A percentile compares a stretch with the other conserved stretches of the same genome.
Evolutionary conservation across 2,329 filamentous ascomycete genomes (phyloP).

Genomic region (Trichoderma atroviride): DNA sequence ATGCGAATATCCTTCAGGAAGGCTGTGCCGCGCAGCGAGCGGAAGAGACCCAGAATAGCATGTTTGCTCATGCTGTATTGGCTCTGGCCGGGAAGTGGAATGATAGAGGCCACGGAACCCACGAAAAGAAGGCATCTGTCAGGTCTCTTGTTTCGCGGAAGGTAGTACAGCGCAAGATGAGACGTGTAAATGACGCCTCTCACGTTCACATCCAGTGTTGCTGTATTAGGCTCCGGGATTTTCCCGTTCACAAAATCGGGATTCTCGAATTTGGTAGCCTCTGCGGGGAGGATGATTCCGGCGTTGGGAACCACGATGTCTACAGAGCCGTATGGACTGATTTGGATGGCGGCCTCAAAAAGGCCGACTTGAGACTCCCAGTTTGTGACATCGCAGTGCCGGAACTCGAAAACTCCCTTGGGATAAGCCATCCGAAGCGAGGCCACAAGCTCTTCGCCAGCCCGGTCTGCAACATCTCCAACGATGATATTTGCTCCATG

Average conservation of each 20-base stretch:
- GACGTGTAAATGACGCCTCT: slow-evolving; percentile 66
- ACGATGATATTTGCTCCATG: slow-evolving; percentile 63
- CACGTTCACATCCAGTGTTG: slow-evolving; percentile 63
- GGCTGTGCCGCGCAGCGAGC: slow-evolving; percentile 56
- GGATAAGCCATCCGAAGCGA: slow-evolving; percentile 48
- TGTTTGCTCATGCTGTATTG: slow-evolving; percentile 68
- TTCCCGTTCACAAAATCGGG: slow-evolving; percentile 48
- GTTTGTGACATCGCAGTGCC: slow-evolving; percentile 65
- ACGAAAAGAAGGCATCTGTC: slow-evolving; percentile 66
- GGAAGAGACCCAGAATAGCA: slow-evolving; percentile 66
- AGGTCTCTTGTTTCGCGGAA: slow-evolving; percentile 31
- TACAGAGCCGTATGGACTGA: slow-evolving; percentile 58
- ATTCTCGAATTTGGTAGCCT: slow-evolving; percentile 48
- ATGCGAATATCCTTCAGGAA: slow-evolving; percentile 56
- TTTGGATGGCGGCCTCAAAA: slow-evolving; percentile 59
- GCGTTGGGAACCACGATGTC: slow-evolving; percentile 69
- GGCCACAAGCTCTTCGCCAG: slow-evolving; percentile 58
- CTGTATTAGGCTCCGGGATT: slow-evolving; percentile 51
- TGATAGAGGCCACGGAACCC: slow-evolving; percentile 61
- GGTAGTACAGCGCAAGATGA: slow-evolving; percentile 61
- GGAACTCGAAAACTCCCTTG: slow-evolving; percentile 54
- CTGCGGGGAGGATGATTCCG: slow-evolving; percentile 52
- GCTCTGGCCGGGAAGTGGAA: slow-evolving; percentile 47
- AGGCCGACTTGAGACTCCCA: slow-evolving; percentile 66
- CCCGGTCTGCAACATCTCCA: slow-evolving; percentile 61